Percentiles rank a stretch among this genome's conserved stretches.
Evolutionary conservation across 2,329 filamentous ascomycete genomes (phyloP).

Genomic region (Penicillium sp.): DNA sequence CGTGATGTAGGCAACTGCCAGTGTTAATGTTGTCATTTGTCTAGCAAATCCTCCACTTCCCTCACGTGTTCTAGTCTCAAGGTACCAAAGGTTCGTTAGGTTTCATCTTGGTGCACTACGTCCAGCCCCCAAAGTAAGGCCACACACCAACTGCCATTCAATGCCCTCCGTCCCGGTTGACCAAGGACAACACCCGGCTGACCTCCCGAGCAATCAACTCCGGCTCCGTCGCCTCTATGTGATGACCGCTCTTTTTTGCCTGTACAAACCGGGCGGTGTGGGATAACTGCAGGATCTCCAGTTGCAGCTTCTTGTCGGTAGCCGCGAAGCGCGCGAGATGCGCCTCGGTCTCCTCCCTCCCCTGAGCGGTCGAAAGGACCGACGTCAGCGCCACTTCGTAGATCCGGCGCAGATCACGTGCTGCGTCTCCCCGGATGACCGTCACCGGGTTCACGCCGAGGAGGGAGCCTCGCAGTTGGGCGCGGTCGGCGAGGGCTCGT

Average conservation of each 20-base stretch:
- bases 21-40: no score
- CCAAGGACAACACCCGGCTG: conserved; percentile 25
- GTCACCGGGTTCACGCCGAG: conserved; percentile 29
- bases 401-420: conserved; percentile 29
- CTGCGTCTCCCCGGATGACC: conserved; percentile 32
- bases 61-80: no score
- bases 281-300: conserved; percentile 31
- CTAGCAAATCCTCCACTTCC: no score
- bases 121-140: no score
- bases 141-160: no score
- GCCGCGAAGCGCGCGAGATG: conserved; percentile 28
- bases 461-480: conserved; percentile 25
- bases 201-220: conserved; percentile 35
- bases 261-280: conserved; percentile 25
- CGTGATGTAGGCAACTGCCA: no score
- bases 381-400: conserved; percentile 28
- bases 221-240: conserved; percentile 33
- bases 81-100: no score
- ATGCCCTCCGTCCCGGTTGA: no score
- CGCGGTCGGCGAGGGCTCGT: conserved; percentile 23
- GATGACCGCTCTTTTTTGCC: conserved; percentile 34
- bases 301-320: conserved; percentile 23
- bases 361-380: conserved; percentile 30
- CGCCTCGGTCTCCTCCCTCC: conserved; percentile 24
- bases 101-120: no score